A percentile compares a stretch with the other conserved stretches of the same genome.
Evolutionary conservation across 1,139 yeast species (phyloP).

Genomic region (Geotrichum citri-aurantii): DNA sequence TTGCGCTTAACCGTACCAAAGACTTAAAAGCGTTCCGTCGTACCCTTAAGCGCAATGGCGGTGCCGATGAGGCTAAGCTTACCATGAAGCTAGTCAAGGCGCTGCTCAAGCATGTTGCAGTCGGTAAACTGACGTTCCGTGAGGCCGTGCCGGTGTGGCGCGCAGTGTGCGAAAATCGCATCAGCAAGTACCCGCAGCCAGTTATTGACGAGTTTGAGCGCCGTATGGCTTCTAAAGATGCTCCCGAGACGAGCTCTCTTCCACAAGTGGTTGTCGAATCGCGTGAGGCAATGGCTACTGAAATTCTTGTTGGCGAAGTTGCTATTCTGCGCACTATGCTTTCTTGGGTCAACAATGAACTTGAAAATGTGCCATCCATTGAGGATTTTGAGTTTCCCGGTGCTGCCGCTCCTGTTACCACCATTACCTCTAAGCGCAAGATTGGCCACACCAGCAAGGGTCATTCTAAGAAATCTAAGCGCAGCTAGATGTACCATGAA

Average conservation of each 20-base stretch:
- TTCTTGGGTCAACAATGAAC: conserved; percentile 9
- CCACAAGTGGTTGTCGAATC: conserved; percentile 19
- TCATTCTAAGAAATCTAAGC: background rate
- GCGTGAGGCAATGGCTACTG: conserved; percentile 26
- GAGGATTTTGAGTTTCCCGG: background rate
- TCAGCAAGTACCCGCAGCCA: conserved; percentile 22
- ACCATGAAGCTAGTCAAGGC: conserved; percentile 21
- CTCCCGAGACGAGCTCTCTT: background rate
- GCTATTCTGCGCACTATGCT: conserved; percentile 20
- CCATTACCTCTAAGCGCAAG: background rate
- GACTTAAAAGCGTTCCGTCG: conserved; percentile 15
- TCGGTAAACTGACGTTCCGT: conserved; percentile 20
- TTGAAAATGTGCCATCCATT: background rate
- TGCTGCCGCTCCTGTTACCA: background rate
- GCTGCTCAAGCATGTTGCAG: conserved; percentile 21
- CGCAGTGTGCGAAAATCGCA: conserved; percentile 21
- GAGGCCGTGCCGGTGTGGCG: conserved; percentile 22
- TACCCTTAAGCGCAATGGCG: conserved; percentile 5
- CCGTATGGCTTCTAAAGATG: conserved; percentile 12
- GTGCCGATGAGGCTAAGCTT: conserved; percentile 9
- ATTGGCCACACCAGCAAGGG: background rate
- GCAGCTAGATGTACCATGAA: background rate
- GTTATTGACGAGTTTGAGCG: background rate
- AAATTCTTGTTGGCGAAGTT: conserved; percentile 28
- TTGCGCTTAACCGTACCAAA: conserved; percentile 15